phyloP scores from a whole-genome alignment of 768 basidiomycete genomes.

The Pulveroboletus frians region DNA sequence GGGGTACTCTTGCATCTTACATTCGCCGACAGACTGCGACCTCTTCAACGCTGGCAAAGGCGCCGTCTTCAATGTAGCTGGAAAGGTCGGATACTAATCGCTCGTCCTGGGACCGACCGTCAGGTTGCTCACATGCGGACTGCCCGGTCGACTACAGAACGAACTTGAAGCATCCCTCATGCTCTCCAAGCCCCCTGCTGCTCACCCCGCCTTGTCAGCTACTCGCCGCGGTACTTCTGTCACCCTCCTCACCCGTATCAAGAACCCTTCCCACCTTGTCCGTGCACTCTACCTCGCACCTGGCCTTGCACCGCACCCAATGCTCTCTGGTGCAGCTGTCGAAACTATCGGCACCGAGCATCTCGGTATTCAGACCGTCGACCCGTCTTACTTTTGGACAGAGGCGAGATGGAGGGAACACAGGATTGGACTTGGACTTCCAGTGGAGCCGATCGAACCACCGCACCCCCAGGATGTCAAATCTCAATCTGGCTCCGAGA shows the following conservation, averaged over 20 bases:
- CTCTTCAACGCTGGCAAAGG: slow-evolving; percentile 79
- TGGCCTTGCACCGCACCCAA: slow-evolving; percentile 54
- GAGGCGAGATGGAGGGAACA: slow-evolving; percentile 73
- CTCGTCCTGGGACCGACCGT: background rate
- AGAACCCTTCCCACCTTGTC: slow-evolving; percentile 70
- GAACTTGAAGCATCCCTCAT: slow-evolving; percentile 80
- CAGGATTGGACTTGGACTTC: slow-evolving; percentile 64
- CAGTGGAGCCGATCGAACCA: slow-evolving; percentile 54
- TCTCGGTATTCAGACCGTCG: slow-evolving; percentile 55
- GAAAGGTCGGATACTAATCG: slow-evolving; percentile 52
- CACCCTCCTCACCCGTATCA: slow-evolving; percentile 59
- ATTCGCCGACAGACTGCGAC: slow-evolving; percentile 49
- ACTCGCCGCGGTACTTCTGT: slow-evolving; percentile 59
- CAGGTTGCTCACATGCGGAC: background rate
- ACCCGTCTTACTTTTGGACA: slow-evolving; percentile 77
- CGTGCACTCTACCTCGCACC: slow-evolving; percentile 70
- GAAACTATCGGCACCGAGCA: slow-evolving; percentile 51
- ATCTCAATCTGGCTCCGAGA: background rate
- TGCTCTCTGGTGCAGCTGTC: slow-evolving; percentile 62
- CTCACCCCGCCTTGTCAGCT: slow-evolving; percentile 53
- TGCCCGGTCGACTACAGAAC: slow-evolving; percentile 40
- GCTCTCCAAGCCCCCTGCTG: slow-evolving; percentile 70
- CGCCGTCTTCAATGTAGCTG: slow-evolving; percentile 75
- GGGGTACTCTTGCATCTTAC: background rate
- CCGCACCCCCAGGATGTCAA: slow-evolving; percentile 12